Evolutionary conservation across 768 basidiomycete genomes (phyloP).

Genomic region (Symmetrospora coprosmae): DNA sequence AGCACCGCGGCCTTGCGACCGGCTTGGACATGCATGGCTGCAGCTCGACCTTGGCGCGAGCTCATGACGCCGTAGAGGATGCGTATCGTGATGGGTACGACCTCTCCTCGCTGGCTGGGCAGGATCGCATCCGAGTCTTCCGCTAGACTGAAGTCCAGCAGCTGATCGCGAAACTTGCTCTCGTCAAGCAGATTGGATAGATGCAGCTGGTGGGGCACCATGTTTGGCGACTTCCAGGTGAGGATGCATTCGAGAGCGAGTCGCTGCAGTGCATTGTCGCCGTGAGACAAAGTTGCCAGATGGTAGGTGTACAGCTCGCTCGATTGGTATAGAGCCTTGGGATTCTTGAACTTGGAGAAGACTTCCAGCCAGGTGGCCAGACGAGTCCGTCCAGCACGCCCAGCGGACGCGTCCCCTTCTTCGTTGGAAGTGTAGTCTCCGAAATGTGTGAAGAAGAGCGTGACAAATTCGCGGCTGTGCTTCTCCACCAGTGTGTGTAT

Average conservation of each 20-base stretch:
- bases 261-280: constrained; percentile 63
- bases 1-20: constrained; percentile 64
- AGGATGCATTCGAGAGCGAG: constrained; percentile 63
- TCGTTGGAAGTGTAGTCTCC: constrained; percentile 2
- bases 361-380: constrained; percentile 65
- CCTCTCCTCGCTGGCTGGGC: constrained; percentile 47
- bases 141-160: constrained; percentile 54
- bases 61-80: constrained; percentile 78
- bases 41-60: constrained; percentile 53
- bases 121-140: constrained; percentile 45
- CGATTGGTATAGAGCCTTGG: constrained; percentile 67
- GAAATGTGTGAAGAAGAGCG: constrained; percentile 48
- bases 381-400: constrained; percentile 43
- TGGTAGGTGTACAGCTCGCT: constrained; percentile 55
- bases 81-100: constrained; percentile 57
- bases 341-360: constrained; percentile 79
- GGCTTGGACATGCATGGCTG: constrained; percentile 43
- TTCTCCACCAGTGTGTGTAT: constrained; percentile 62
- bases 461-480: constrained; percentile 74
- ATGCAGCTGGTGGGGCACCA: constrained; percentile 49
- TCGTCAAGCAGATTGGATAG: constrained; percentile 64
- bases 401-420: constrained; percentile 27
- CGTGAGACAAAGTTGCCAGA: constrained; percentile 61
- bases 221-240: constrained; percentile 58
- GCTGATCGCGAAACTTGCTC: constrained; percentile 73